Base-by-base conservation (phyloP, 139 green algal genomes). In the Auxenochlorella pyrenoidosa region DNA sequence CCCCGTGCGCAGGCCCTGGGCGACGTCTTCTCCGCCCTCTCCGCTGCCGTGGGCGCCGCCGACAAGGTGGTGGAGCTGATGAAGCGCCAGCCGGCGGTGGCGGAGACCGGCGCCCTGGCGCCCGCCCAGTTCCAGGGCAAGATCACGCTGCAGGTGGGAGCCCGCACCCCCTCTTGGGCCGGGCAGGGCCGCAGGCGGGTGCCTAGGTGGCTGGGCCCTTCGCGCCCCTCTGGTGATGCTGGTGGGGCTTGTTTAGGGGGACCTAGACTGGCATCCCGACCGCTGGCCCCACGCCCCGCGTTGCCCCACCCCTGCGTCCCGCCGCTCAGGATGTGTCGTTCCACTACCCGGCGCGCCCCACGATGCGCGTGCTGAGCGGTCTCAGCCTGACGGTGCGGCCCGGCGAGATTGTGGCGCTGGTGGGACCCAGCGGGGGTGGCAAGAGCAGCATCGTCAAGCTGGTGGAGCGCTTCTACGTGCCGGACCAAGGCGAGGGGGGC, bases 361-460 rank as follows among this genome's bases (percentile, higher is more conserved):
- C 88, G 16, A 19, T 85, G 13, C 85, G 54, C 34, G 94, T 97
- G 79, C 93, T 98, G 22, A 90, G 86, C 28, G 88, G 91, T 0
- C 87, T 98, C 22, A 90, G 59, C 80, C 76, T 97, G 51, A 63
- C 59, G 4, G 87, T 96, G 41, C 85, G 92, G 12, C 93, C 95
- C 30, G 95, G 95, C 81, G 90, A 91, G 91, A 91, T 96, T 43
- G 93, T 98, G 41, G 97, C 96, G 13, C 92, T 99, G 65, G 97
- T 99, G 87, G 97, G 97, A 0, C 90, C 93, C 85, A 95, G 85
- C 38, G 97, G 97, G 22, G 92, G 94, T 18, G 97, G 97, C 87
- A 99, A 99, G 92, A 94, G 89, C 60, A 96, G 90, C 83, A 95
- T 99, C 60, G 93, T 98, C 21, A 98, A 97, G 86, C 95, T 99